Base-by-base conservation (phyloP, 2,329 filamentous ascomycete genomes). In the Colletotrichum salicis region DNA sequence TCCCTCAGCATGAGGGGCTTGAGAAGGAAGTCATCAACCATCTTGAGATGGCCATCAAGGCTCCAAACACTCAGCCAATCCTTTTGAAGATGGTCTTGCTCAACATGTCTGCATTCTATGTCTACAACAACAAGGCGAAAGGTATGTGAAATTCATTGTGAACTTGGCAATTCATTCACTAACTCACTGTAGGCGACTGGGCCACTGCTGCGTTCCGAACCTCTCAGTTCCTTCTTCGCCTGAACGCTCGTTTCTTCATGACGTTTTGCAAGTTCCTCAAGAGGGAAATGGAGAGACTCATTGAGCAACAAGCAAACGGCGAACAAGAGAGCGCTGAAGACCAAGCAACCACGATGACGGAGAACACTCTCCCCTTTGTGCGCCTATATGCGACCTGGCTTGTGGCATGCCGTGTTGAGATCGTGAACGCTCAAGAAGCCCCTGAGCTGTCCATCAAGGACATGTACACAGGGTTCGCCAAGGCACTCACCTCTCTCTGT, bases 11-110 rank as follows among this genome's bases (percentile, higher is more conserved):
- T 74, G 89, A 92, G 65, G 95, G 97, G 79, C 85, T 98, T 33
- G 95, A 98, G 81, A 90, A 90, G 70, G 94, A 97, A 79, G 93
- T 98, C 13, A 86, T 97, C 72, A 91, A 92, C 76, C 92, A 95
- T 61, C 84, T 97, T 48, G 88, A 91, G 59, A 88, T 93, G 75
- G 90, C 94, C 35, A 84, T 96, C 33, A 94, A 93, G 78, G 89
- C 91, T 73, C 87, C 90, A 11, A 87, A 89, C 1, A 86, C 92
- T 60, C 89, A 91, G 56, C 86, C 87, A 13, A 87, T 90, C 13
- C 80, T 98, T 33, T 88, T 93, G 73, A 96, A 95, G 79, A 92
- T 98, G 81, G 89, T 94, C 6, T 84, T 98, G 56, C 90, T 96
- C 75, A 98, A 97, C 77, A 93, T 98, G 73, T 91, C 94, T 6